These are phyloP conservation scores for Exophiala bonariae DNA, from an alignment of 2,329 filamentous ascomycete species.

Conservation along the genomic window DNA sequence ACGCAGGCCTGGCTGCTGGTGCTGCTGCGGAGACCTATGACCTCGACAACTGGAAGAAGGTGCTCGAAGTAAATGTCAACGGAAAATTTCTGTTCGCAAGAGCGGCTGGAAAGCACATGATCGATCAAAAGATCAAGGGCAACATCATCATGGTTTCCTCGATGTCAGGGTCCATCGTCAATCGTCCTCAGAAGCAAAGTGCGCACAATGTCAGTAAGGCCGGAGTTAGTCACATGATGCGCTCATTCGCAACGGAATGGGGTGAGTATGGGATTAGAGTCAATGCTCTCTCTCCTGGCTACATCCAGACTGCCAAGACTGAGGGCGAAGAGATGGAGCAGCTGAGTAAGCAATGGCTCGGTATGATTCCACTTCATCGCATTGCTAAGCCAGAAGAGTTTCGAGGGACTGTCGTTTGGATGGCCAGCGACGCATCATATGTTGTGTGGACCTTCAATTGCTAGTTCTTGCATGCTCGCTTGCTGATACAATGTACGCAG, in stretches of 20 bases:
- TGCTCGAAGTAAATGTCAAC: slow-evolving; percentile 39
- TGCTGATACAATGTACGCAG: too few relatives aligned
- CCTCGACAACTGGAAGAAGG: slow-evolving; percentile 37
- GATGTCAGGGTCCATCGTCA: slow-evolving; percentile 69
- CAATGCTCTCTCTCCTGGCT: slow-evolving; percentile 16
- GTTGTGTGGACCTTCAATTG: too few relatives aligned
- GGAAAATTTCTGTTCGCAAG: slow-evolving; percentile 38
- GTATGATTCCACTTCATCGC: neutral
- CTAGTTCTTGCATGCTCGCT: too few relatives aligned
- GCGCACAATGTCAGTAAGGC: slow-evolving; percentile 75
- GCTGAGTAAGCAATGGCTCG: too few relatives aligned
- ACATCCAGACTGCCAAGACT: slow-evolving; percentile 16
- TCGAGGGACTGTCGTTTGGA: slow-evolving; percentile 7
- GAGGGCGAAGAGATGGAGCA: slow-evolving; percentile 5
- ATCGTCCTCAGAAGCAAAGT: slow-evolving; percentile 69
- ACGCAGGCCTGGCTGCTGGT: slow-evolving; percentile 1
- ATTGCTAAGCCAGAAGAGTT: slow-evolving; percentile 12
- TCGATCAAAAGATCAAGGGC: slow-evolving; percentile 54
- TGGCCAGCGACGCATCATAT: too few relatives aligned
- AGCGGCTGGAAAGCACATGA: slow-evolving; percentile 48
- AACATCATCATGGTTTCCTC: slow-evolving; percentile 69
- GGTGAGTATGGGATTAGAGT: slow-evolving; percentile 35
- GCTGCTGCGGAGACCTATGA: too few relatives aligned
- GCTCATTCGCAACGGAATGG: too few relatives aligned
- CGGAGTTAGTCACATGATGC: too few relatives aligned